Evolutionary conservation across 208 protist genomes (phyloP).

Genomic region (Ichthyophonus hoferi): DNA sequence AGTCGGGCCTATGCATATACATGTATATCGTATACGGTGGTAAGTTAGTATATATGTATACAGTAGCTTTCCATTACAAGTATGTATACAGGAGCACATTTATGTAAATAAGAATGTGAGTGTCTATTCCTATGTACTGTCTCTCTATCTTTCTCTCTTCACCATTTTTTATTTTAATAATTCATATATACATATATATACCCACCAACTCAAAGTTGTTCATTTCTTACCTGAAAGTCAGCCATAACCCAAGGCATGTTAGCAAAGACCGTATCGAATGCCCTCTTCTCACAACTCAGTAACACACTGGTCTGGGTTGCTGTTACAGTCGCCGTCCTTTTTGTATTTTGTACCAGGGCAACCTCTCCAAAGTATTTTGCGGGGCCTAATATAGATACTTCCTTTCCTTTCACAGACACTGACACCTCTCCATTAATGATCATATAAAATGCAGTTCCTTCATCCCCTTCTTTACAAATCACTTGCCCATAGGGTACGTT

Average conservation of each 20-base stretch:
- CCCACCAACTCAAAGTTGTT: no score
- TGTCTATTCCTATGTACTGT: not conserved
- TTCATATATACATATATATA: no score
- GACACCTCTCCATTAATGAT: slow-evolving; percentile 17
- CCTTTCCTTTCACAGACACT: slow-evolving; percentile 15
- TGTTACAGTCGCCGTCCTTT: slow-evolving; percentile 29
- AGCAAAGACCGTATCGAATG: slow-evolving; percentile 16
- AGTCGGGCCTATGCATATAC: not conserved
- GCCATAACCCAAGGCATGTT: not conserved
- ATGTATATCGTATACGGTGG: not conserved
- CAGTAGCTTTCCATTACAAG: no score
- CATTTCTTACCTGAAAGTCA: slow-evolving; percentile 6
- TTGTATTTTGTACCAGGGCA: slow-evolving; percentile 16
- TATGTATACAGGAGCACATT: not conserved
- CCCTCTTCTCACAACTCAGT: not conserved
- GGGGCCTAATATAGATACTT: not conserved
- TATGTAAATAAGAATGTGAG: not conserved
- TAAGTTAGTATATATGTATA: not conserved
- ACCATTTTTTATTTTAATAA: no score
- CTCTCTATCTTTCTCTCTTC: no score
- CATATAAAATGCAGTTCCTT: slow-evolving; percentile 28
- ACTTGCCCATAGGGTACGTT: not conserved
- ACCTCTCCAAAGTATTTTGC: slow-evolving; percentile 32
- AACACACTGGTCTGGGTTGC: not conserved
- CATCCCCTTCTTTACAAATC: slow-evolving; percentile 24